Conservation (phyloP, 306 rosid genomes). For the Lathyrus tuberosus region DNA sequence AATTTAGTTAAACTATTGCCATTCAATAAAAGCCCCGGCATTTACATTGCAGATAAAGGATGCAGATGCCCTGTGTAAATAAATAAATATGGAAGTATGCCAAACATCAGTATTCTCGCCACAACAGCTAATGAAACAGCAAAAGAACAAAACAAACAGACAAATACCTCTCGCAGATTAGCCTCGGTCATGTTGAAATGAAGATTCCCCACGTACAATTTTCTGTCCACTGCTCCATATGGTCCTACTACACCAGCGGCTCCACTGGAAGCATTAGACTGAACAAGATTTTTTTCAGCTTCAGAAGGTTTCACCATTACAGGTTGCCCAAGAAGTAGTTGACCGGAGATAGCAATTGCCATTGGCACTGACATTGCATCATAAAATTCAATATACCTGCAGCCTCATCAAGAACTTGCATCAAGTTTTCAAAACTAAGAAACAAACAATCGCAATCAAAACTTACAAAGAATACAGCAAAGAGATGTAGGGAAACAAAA, state of each 20-base stretch:
- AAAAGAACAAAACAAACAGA: conserved; percentile 1
- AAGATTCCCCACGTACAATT: conserved; percentile 93
- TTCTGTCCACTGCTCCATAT: conserved; percentile 93
- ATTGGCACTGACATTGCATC: conserved; percentile 98
- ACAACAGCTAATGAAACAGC: conserved; percentile 18
- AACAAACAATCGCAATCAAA: conserved; percentile 49
- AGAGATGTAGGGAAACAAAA: conserved; percentile 81
- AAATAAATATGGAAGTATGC: not conserved
- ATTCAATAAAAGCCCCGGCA: conserved; percentile 5
- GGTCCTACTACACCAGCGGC: conserved; percentile 75
- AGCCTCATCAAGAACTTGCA: conserved; percentile 50
- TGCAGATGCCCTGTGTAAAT: not conserved
- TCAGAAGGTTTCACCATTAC: conserved; percentile 99
- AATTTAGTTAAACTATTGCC: conserved; percentile 17
- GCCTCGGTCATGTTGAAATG: conserved; percentile 98
- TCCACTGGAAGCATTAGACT: conserved; percentile 77
- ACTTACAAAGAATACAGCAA: conserved; percentile 83
- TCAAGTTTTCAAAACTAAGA: conserved; percentile 57
- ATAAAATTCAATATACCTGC: conserved; percentile 99
- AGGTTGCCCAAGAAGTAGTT: conserved; percentile 92
- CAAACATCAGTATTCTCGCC: conserved; percentile 4
- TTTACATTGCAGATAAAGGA: not conserved
- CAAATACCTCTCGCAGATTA: conserved; percentile 88
- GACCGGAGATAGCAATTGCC: conserved; percentile 99
- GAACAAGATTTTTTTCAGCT: conserved; percentile 98